Evolutionary conservation across 306 rosid species (phyloP).

Genomic region (Luffa acutangula): DNA sequence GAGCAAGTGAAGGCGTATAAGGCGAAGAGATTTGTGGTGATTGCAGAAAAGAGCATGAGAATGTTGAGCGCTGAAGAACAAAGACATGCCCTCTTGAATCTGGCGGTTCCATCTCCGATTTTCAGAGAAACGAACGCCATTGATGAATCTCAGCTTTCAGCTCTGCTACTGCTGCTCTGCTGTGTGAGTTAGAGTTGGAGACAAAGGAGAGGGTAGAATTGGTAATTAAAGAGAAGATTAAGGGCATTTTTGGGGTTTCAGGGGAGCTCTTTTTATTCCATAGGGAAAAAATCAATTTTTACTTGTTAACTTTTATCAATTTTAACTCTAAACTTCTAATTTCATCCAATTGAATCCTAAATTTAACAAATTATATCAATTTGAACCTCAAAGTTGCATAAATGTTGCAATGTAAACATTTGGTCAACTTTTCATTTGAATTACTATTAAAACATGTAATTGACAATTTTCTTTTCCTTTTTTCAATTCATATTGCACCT

Average conservation of each 20-base stretch:
- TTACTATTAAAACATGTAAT: no score
- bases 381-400: no score
- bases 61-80: slow-evolving; percentile 77
- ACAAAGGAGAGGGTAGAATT: neutral
- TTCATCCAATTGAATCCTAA: no score
- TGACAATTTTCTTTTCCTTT: no score
- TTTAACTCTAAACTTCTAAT: no score
- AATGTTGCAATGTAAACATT: no score
- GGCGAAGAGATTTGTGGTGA: slow-evolving; percentile 89
- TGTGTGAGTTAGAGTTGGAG: neutral
- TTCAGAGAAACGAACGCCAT: slow-evolving; percentile 96
- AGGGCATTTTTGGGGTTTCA: neutral
- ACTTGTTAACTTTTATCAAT: no score
- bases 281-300: no score
- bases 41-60: slow-evolving; percentile 66
- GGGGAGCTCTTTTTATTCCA: neutral
- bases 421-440: no score
- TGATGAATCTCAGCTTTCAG: neutral
- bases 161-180: neutral
- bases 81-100: slow-evolving; percentile 47
- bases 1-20: slow-evolving; percentile 75
- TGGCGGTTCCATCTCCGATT: slow-evolving; percentile 80
- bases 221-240: neutral
- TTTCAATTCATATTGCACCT: no score
- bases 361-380: no score